Conservation (phyloP, 345 rosid genomes). For the Lumnitzera littorea region DNA sequence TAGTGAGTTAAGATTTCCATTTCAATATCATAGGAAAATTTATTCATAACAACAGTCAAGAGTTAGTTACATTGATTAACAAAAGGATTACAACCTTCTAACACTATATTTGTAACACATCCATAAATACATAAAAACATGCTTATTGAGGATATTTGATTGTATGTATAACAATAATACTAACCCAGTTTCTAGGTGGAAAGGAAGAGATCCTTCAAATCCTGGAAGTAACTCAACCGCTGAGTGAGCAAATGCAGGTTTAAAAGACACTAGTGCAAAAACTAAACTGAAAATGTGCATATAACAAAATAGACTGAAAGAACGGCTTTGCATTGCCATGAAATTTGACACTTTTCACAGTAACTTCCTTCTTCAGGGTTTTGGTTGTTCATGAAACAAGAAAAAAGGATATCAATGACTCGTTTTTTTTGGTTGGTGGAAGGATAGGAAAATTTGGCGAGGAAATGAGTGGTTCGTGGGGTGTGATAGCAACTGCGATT, state of each 20-base stretch:
- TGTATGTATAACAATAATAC: not conserved
- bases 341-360: not conserved
- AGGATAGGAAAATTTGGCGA: no score
- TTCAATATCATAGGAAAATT: no score
- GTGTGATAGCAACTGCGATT: not conserved
- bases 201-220: slow-evolving; percentile 58
- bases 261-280: slow-evolving; percentile 7
- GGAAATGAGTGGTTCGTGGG: slow-evolving; percentile 4
- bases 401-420: no score
- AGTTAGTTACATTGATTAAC: no score
- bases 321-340: not conserved
- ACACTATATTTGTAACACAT: no score
- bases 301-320: not conserved
- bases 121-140: not conserved
- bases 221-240: slow-evolving; percentile 51
- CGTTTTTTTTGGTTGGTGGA: no score
- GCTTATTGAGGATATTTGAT: not conserved
- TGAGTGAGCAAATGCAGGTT: slow-evolving; percentile 8
- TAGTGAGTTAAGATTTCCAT: no score
- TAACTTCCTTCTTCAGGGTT: no score
- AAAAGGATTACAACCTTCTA: no score
- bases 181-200: slow-evolving; percentile 69
- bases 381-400: no score
- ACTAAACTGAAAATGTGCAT: not conserved
- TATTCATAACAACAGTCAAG: no score